Percentiles rank a stretch among this genome's conserved stretches.
phyloP scores from a whole-genome alignment of 495 filamentous ascomycete genomes.

The Acidiella bohemica region DNA sequence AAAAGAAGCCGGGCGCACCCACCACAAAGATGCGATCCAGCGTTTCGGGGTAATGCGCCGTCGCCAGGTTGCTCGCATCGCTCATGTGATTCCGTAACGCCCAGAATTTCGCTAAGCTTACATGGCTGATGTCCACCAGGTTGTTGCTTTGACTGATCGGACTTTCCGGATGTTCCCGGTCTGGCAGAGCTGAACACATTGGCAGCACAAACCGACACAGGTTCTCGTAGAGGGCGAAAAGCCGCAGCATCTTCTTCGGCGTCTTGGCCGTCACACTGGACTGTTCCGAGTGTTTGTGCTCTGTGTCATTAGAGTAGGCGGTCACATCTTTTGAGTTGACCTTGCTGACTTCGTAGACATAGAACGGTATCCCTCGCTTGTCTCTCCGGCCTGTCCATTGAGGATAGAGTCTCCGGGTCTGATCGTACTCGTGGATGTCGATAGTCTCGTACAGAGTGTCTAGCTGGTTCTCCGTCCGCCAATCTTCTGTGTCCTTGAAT shows the following conservation, averaged over 20 bases:
- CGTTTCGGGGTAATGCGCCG: constrained; percentile 84
- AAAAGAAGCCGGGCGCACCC: constrained; percentile 80
- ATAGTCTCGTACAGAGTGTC: constrained; percentile 30
- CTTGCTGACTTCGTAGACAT: constrained; percentile 73
- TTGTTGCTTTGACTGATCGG: constrained; percentile 66
- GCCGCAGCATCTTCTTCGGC: constrained; percentile 51
- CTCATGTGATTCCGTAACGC: constrained; percentile 85
- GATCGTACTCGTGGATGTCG: constrained; percentile 68
- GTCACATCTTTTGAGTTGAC: constrained; percentile 66
- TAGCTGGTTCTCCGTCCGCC: constrained; percentile 60
- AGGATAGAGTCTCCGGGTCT: constrained; percentile 69
- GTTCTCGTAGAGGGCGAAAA: constrained; percentile 84
- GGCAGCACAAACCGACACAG: constrained; percentile 77
- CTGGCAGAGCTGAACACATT: constrained; percentile 53
- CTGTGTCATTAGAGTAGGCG: constrained; percentile 42
- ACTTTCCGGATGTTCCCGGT: constrained; percentile 55
- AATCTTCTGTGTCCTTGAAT: constrained; percentile 80
- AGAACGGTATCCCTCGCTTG: constrained; percentile 76
- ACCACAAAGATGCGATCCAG: constrained; percentile 81
- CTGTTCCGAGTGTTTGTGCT: constrained; percentile 20
- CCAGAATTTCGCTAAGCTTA: constrained; percentile 86
- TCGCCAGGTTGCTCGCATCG: constrained; percentile 71
- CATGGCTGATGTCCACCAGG: constrained; percentile 74
- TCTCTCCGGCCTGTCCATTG: constrained; percentile 86
- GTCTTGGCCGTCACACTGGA: constrained; percentile 34